Conservation (phyloP, 2,329 filamentous ascomycete species). For the Colletotrichum lindemuthianum region DNA sequence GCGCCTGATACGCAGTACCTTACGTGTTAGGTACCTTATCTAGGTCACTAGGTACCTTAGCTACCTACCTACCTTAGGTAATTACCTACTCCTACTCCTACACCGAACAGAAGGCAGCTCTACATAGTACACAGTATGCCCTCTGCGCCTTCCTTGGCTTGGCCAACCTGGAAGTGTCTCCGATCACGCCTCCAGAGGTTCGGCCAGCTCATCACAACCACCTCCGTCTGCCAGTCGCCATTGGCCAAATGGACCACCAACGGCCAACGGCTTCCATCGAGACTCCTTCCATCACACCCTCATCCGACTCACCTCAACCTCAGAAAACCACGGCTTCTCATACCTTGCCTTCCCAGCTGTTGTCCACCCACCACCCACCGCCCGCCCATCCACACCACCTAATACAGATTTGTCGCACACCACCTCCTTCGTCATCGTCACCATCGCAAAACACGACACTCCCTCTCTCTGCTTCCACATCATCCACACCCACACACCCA, state of each 20-base stretch:
- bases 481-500: no score
- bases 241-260: not conserved
- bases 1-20: not conserved
- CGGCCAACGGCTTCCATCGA: conserved; percentile 14
- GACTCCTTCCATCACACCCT: conserved; percentile 32
- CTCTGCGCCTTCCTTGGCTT: no score
- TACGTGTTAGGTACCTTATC: no score
- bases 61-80: no score
- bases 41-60: no score
- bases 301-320: not conserved
- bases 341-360: not conserved
- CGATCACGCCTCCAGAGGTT: no score
- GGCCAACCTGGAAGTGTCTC: no score
- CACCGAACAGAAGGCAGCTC: no score
- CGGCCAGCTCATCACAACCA: conserved; percentile 30
- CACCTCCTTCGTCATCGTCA: conserved; percentile 11
- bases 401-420: conserved; percentile 1
- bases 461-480: no score
- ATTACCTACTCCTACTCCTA: no score
- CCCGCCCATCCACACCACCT: not conserved
- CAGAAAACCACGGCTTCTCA: not conserved
- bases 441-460: conserved; percentile 2
- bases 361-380: not conserved
- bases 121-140: no score
- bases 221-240: conserved; percentile 7